phyloP scores from a whole-genome alignment of 768 basidiomycete genomes.

The Hemileccinum rubropunctum region DNA sequence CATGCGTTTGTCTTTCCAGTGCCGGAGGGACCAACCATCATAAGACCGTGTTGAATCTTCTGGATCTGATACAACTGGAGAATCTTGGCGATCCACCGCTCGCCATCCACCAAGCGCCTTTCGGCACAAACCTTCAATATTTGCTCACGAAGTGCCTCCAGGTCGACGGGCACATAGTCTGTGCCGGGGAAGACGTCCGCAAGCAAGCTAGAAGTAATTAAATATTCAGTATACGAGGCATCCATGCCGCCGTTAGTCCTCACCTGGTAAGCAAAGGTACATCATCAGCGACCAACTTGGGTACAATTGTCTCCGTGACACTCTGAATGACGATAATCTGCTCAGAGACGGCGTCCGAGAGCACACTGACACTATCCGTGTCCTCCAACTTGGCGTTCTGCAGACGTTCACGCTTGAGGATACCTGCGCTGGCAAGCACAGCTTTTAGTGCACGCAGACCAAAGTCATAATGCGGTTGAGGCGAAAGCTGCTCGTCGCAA shows the following conservation, averaged over 20 bases:
- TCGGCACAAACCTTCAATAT: conserved; percentile 86
- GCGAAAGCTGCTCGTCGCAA: conserved; percentile 94
- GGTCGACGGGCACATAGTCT: conserved; percentile 84
- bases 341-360: conserved; percentile 77
- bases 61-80: conserved; percentile 98
- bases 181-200: conserved; percentile 98
- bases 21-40: conserved; percentile 99
- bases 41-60: conserved; percentile 98
- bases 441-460: conserved; percentile 97
- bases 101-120: conserved; percentile 79
- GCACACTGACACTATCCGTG: conserved; percentile 42
- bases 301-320: conserved; percentile 97
- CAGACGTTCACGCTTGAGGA: conserved; percentile 90
- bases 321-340: conserved; percentile 98
- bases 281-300: conserved; percentile 96
- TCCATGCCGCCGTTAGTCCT: conserved; percentile 15
- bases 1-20: conserved; percentile 97
- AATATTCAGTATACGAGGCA: background rate
- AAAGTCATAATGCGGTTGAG: conserved; percentile 98
- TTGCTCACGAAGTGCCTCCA: conserved; percentile 80
- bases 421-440: conserved; percentile 94
- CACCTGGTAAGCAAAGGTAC: conserved; percentile 92
- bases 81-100: conserved; percentile 92
- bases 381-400: conserved; percentile 43
- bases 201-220: conserved; percentile 56